These are phyloP conservation scores for Tubosaeta sp. DNA, from an alignment of 768 basidiomycete genomes.

Conservation along the genomic window DNA sequence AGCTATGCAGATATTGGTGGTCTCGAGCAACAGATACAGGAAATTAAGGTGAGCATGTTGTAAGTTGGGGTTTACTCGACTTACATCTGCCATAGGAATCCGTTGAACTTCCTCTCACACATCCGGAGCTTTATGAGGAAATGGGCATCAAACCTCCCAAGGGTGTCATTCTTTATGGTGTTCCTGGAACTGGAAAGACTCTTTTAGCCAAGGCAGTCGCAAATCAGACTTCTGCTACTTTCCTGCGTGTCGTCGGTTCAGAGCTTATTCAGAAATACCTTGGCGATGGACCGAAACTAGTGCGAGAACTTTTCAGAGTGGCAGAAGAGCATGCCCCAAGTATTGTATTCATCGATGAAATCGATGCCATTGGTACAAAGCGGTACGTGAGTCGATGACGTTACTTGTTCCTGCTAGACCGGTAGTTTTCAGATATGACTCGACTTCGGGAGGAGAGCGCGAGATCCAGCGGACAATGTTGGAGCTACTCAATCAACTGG, in stretches of 20 bases:
- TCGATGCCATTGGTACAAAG: conserved; percentile 97
- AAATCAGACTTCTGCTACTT: conserved; percentile 97
- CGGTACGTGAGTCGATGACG: conserved; percentile 49
- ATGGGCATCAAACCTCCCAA: conserved; percentile 99
- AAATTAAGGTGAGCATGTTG: conserved; percentile 77
- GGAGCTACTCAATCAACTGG: conserved; percentile 95
- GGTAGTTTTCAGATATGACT: conserved; percentile 71
- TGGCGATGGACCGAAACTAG: conserved; percentile 97
- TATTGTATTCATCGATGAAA: conserved; percentile 99
- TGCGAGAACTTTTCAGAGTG: conserved; percentile 93
- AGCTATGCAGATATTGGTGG: conserved; percentile 99
- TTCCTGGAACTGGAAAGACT: conserved; percentile 98
- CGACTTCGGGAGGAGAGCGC: conserved; percentile 96
- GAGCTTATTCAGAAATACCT: conserved; percentile 99
- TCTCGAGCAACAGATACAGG: conserved; percentile 94
- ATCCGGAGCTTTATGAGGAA: conserved; percentile 98
- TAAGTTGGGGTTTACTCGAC: not conserved
- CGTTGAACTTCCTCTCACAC: conserved; percentile 94
- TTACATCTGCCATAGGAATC: conserved; percentile 63
- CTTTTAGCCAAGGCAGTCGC: conserved; percentile 96
- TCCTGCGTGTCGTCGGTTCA: conserved; percentile 94
- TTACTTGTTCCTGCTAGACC: conserved; percentile 4
- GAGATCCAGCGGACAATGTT: conserved; percentile 99
- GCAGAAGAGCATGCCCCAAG: conserved; percentile 98
- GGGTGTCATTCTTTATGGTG: conserved; percentile 98